phyloP scores from a whole-genome alignment of 768 basidiomycete species.

The Lentinula edodes region DNA sequence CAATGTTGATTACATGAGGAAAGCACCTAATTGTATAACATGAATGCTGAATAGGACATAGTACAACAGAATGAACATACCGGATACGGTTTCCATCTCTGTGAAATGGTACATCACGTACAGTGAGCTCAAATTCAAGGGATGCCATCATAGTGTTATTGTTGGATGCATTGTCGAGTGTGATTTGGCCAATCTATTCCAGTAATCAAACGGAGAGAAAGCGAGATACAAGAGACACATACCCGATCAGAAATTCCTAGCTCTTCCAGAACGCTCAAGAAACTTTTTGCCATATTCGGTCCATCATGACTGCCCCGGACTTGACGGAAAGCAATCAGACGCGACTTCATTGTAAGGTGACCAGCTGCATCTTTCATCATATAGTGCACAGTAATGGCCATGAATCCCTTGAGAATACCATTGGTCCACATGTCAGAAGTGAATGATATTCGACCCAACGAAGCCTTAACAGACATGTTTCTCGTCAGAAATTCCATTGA shows the following conservation, averaged over 20 bases:
- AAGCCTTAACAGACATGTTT: slow-evolving; percentile 10
- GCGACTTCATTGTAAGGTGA: slow-evolving; percentile 4
- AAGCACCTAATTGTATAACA: slow-evolving; percentile 15
- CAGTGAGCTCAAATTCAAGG: slow-evolving; percentile 12
- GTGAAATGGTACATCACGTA: slow-evolving; percentile 11
- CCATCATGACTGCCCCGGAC: slow-evolving; percentile 26
- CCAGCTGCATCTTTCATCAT: slow-evolving; percentile 11
- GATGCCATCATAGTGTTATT: slow-evolving; percentile 26
- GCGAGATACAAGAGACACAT: slow-evolving; percentile 18
- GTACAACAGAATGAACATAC: neutral
- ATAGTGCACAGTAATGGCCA: slow-evolving; percentile 29
- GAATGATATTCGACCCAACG: slow-evolving; percentile 19
- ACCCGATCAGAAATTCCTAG: slow-evolving; percentile 16
- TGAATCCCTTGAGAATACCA: slow-evolving; percentile 17
- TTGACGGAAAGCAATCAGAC: slow-evolving; percentile 24
- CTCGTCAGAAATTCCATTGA: too few relatives aligned
- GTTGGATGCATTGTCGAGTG: slow-evolving; percentile 9
- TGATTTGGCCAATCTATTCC: too few relatives aligned
- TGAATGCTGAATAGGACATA: neutral
- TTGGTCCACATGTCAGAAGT: slow-evolving; percentile 22
- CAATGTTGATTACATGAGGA: slow-evolving; percentile 22
- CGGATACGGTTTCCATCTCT: slow-evolving; percentile 16
- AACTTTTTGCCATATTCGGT: slow-evolving; percentile 16
- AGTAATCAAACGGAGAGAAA: too few relatives aligned
- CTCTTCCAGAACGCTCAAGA: slow-evolving; percentile 20